These are phyloP conservation scores for Mycena crocata DNA, from an alignment of 768 basidiomycete species.

Conservation along the genomic window DNA sequence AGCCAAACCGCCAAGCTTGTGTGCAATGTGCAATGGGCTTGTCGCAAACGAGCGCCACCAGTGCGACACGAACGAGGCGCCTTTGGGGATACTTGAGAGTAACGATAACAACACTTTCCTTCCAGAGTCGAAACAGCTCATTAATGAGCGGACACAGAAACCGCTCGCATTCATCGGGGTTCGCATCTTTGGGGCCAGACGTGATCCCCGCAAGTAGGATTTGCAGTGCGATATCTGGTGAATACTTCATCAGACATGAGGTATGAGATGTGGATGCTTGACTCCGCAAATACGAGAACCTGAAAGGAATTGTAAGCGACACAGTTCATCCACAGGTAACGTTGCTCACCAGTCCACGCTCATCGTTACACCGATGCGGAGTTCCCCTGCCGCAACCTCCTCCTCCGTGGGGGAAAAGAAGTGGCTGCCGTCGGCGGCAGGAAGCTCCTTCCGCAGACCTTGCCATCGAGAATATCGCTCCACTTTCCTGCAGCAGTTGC, in stretches of 20 bases:
- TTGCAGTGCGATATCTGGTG: constrained; percentile 41
- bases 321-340: too few relatives aligned
- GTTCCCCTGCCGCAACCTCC: constrained; percentile 35
- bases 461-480: too few relatives aligned
- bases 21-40: constrained; percentile 53
- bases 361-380: too few relatives aligned
- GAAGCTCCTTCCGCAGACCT: too few relatives aligned
- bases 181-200: constrained; percentile 44
- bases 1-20: constrained; percentile 46
- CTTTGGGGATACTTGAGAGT: constrained; percentile 42
- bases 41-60: constrained; percentile 49
- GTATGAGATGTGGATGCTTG: not conserved
- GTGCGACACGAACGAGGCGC: constrained; percentile 42
- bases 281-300: constrained; percentile 51
- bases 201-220: constrained; percentile 40
- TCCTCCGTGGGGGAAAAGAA: constrained; percentile 41
- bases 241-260: too few relatives aligned
- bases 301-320: too few relatives aligned
- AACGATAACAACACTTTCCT: constrained; percentile 34
- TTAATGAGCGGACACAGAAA: constrained; percentile 41
- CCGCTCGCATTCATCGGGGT: constrained; percentile 39
- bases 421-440: constrained; percentile 36
- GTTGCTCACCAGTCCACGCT: too few relatives aligned
- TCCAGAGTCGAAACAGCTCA: constrained; percentile 40
- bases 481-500: too few relatives aligned